Base-by-base conservation (phyloP, 495 filamentous ascomycete genomes). In the Penicillium manginii region DNA sequence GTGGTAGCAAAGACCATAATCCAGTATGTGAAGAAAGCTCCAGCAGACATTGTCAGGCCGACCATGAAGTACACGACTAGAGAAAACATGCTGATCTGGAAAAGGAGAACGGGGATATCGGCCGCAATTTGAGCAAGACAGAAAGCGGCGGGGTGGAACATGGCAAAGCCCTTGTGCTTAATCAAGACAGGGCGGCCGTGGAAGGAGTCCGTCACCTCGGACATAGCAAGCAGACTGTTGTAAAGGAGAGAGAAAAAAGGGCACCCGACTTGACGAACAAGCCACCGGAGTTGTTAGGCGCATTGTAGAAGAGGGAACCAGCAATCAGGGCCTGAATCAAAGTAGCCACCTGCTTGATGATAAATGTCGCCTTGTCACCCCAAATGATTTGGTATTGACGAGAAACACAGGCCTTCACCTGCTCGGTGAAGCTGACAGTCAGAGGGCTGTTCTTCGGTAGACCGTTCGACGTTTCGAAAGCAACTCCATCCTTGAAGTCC, bases 31-130 rank as follows among this genome's bases (percentile, higher is more conserved):
- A 86, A 85, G 72, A 86, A 83, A 26, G 79, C 68, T 1, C 73
- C 73, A 14, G 83, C 80, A 37, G 76, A 66, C 55, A 65, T 55
- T 51, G 72, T 72, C 50, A 86, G 57, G 9, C 81, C 74, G 9
- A 79, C 77, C 88, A 92, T 91, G 64, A 88, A 92, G 76, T 92
- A 93, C 4, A 92, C 71, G 19, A 92, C 83, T 22, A 91, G 59
- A 35, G 83, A 74, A 66, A 91, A 93, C 19, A 90, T 74, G 35
- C 80, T 64, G 5, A 86, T 80, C 58, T 91, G 87, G 52, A 84
- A 69, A n/a, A 89, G 60, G 2, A 88, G 73, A 2, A 91, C 72
- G 0, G 89, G 89, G 9, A 90, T 68, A 59, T 94, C 91, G 11
- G 87, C 81, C 9, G 88, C 74, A 3, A 88, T 88, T 46, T 90